Conservation (phyloP, 2,329 filamentous ascomycete species). For the Fusarium cicatricum region DNA sequence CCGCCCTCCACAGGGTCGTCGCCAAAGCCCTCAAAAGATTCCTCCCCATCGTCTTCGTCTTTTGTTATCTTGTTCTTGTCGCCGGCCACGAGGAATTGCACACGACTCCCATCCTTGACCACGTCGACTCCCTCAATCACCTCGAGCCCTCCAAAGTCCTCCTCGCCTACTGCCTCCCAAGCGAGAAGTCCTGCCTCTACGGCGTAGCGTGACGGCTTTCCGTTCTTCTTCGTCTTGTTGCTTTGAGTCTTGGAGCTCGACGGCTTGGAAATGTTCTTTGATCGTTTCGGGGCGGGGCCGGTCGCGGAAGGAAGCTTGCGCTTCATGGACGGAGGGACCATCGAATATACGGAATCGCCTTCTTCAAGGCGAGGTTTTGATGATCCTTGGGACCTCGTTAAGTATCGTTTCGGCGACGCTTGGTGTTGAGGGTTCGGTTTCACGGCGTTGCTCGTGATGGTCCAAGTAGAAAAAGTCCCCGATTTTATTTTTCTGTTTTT, state of each 20-base stretch:
- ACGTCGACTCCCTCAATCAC: slow-evolving; percentile 92
- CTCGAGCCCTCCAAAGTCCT: slow-evolving; percentile 84
- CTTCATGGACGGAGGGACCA: slow-evolving; percentile 49
- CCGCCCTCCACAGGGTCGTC: slow-evolving; percentile 53
- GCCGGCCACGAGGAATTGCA: slow-evolving; percentile 62
- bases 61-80: slow-evolving; percentile 51
- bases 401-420: neutral
- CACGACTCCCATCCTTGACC: slow-evolving; percentile 68
- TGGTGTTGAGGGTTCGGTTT: slow-evolving; percentile 1
- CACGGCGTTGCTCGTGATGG: slow-evolving; percentile 15
- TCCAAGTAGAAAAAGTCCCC: slow-evolving; percentile 20
- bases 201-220: slow-evolving; percentile 39
- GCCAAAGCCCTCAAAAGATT: slow-evolving; percentile 73
- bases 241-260: slow-evolving; percentile 29
- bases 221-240: slow-evolving; percentile 42
- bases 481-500: slow-evolving; percentile 32
- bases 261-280: slow-evolving; percentile 40
- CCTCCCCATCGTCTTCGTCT: slow-evolving; percentile 49
- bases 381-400: neutral
- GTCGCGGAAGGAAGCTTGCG: slow-evolving; percentile 49
- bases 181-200: slow-evolving; percentile 58
- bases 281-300: slow-evolving; percentile 49
- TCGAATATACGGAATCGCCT: slow-evolving; percentile 29
- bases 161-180: slow-evolving; percentile 85
- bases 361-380: slow-evolving; percentile 5